Base-by-base conservation (phyloP, 371 early-diverging fungal species). In the Mucor mucedo region DNA sequence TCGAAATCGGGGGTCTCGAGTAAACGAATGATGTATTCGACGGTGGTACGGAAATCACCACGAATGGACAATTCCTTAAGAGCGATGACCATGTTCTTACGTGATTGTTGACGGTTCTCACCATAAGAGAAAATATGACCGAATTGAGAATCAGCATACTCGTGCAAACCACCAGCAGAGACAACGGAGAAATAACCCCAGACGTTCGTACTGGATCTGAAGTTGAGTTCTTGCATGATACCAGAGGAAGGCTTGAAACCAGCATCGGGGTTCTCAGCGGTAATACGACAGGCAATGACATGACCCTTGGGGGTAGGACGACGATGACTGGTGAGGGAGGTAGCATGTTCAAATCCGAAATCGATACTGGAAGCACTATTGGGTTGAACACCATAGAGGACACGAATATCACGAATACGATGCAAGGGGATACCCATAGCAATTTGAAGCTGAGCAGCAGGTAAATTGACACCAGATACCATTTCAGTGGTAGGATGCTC, bases 401-500 rank as follows among this genome's bases (percentile, higher is more conserved):
- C 90, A 68, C 98, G 92, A 55, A 98, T 96, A 78, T 98, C 97
- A 67, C 91, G 91, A 73, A 97, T 94, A 73, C 93, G 89, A 73
- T 91, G 88, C 65, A 98, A 86, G 35, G 97, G 97, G 56, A 98
- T 95, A 76, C 98, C 98, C 96, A 97, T 97, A 39, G 98, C 97
- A 57, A 99, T 91, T 73, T 96, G 95, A 55, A 98, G 88, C 78
- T 99, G 99, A 8, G 97, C 95, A 50, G 96, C 98, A 6, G 98
- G 98, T 56, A 99, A 79, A 72, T 99, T 97, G 73, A 97, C 96
- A 49, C 97, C 98, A 39, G 97, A 95, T 35, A 98, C 95, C 90
- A 98, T 95, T 78, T 99, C 99, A 14, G 99, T 98, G 29, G 96
- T 96, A 52, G 99, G 98, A 84, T 99, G 99, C 85, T 99, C 99